Base-by-base conservation (phyloP, 164 flowering plant genomes). In the Aristolochia fimbriata region DNA sequence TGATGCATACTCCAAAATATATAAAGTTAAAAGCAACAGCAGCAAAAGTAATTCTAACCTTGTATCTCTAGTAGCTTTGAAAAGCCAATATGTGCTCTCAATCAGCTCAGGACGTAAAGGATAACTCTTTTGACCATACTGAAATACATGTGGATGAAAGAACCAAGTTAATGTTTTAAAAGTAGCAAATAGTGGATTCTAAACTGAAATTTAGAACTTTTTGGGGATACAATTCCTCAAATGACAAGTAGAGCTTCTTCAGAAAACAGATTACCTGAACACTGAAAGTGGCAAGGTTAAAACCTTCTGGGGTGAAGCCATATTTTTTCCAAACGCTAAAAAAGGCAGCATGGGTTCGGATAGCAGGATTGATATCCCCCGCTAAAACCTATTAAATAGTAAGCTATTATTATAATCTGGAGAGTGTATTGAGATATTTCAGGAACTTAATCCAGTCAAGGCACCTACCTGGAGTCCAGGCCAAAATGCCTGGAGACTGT, bases 41-140 rank as follows among this genome's bases (percentile, higher is more conserved):
- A 47, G 43, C 31, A 22, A 17, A 24, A 49, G 23, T 47, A 49
- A 30, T 31, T 16, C 77, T 55, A 25, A 94, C 97, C 87, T 84
- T 62, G 91, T 81, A 76, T 94, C 82, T 74, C 96, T 80, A 50
- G 99, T 94, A 47, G 97, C 99, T 80, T 91, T 94, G 78, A 85
- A 94, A 56, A 94, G 93, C 99, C 88, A 94, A 74, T 91, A 94
- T 51, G 99, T 94, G 80, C 99, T 91, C 76, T 94, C 99, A 15
- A 87, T 88, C 60, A 94, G 76, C 78, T 94, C 97, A 17, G 97
- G 99, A 46, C 99, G 91, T 63, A 94, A 71, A 4, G 97, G 97
- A 71, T 94, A 94, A 75, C 99, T 88, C 68, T 76, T 91, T 64
- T 94, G 99, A 65, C 97, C 97, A 73, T 77, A 76, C 97, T 94